Percentiles rank a stretch among this genome's conserved stretches.
These are phyloP conservation scores for Alternaria sp. DNA, from an alignment of 2,329 filamentous ascomycete species.

Conservation along the genomic window DNA sequence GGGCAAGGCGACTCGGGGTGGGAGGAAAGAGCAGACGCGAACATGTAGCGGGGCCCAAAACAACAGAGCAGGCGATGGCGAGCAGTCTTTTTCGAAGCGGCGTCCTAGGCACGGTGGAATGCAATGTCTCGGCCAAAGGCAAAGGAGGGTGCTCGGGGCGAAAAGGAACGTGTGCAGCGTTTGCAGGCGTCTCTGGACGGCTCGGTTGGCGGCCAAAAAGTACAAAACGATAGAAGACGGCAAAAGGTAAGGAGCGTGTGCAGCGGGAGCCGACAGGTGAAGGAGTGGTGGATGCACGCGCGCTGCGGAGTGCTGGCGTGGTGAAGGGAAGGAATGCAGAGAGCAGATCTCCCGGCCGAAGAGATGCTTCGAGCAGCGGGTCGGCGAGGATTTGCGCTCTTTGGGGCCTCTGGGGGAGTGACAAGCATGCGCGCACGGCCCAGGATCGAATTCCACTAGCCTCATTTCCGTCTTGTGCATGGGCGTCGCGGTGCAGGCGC, in stretches of 20 bases:
- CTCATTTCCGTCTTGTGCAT: constrained; percentile 39
- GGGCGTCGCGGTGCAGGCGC: constrained; percentile 20
- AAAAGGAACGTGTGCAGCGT: constrained; percentile 13
- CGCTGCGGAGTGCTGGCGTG: constrained; percentile 36
- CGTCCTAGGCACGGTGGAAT: constrained; percentile 9
- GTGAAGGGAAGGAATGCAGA: constrained; percentile 31
- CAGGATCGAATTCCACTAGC: constrained; percentile 34
- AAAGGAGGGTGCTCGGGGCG: constrained; percentile 1
- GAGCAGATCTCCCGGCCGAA: constrained; percentile 34
- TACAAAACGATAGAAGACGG: constrained; percentile 32
- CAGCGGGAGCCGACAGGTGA: constrained; percentile 27
- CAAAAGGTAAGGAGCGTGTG: constrained; percentile 36
- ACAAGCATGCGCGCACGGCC: constrained; percentile 29
- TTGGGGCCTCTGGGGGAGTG: constrained; percentile 29
- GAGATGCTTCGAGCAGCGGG: constrained; percentile 30
- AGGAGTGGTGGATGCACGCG: constrained; percentile 38
- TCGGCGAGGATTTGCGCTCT: constrained; percentile 23
- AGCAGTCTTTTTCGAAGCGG: constrained; percentile 1
- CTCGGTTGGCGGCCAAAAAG: constrained; percentile 28
- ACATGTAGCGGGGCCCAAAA: constrained; percentile 38
- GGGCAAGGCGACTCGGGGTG: constrained; percentile 16
- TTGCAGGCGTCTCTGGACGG: constrained; percentile 10
- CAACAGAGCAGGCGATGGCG: constrained; percentile 5
- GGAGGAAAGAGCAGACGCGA: constrained; percentile 29
- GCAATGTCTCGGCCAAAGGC: constrained; percentile 7